A percentile compares a stretch with the other conserved stretches of the same genome.
phyloP scores from a whole-genome alignment of 1,284 basidiomycete genomes.

The Cryptococcus maquisensis region DNA sequence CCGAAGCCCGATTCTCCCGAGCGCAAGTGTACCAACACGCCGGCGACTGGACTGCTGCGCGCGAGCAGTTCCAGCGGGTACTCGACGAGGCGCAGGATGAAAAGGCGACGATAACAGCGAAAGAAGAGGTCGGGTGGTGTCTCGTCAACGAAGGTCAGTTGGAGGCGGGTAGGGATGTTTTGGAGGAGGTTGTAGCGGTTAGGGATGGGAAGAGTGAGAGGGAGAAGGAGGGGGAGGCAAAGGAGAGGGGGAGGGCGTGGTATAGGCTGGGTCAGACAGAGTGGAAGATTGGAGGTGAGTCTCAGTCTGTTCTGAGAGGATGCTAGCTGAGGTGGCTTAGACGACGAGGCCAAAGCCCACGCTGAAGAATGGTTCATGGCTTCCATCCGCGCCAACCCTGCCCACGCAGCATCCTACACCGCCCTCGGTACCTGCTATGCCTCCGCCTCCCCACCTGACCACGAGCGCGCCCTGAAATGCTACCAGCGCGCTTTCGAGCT shows the following conservation, averaged over 20 bases:
- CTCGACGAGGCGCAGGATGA: conserved; percentile 42
- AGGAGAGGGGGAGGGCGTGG: conserved; percentile 64
- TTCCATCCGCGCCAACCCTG: conserved; percentile 69
- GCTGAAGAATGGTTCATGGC: conserved; percentile 78
- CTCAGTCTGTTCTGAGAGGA: neutral
- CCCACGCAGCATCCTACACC: conserved; percentile 87
- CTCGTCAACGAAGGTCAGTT: conserved; percentile 58
- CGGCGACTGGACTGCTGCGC: conserved; percentile 67
- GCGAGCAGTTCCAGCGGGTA: conserved; percentile 57
- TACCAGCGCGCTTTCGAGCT: conserved; percentile 99
- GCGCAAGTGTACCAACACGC: conserved; percentile 68
- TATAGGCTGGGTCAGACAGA: conserved; percentile 77
- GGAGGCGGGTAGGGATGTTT: conserved; percentile 55
- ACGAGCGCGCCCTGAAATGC: conserved; percentile 83
- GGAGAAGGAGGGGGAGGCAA: conserved; percentile 49
- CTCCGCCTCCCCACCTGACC: conserved; percentile 67
- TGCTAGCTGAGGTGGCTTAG: conserved; percentile 7
- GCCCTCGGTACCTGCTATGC: conserved; percentile 91
- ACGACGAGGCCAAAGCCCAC: conserved; percentile 53
- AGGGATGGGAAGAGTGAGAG: conserved; percentile 58
- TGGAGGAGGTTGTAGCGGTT: conserved; percentile 60
- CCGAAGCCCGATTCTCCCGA: conserved; percentile 65
- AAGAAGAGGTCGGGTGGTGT: conserved; percentile 86
- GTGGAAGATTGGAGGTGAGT: conserved; percentile 70
- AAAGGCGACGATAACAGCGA: conserved; percentile 60